phyloP scores from a whole-genome alignment of 768 basidiomycete genomes.

The Piloderma croceum region DNA sequence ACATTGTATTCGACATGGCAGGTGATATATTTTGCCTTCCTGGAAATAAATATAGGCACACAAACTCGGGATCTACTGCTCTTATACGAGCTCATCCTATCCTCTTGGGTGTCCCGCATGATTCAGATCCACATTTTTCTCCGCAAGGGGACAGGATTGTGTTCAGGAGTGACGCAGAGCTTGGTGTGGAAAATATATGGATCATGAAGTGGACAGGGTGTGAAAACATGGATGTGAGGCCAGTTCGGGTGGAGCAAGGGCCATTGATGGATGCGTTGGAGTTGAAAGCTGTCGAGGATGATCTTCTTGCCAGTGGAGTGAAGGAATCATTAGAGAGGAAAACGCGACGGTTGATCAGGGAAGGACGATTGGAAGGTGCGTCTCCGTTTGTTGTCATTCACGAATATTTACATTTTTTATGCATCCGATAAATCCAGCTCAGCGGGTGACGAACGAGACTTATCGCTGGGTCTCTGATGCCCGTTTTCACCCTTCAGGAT shows the following conservation, averaged over 20 bases:
- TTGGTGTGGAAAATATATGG: constrained; percentile 76
- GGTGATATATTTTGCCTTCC: constrained; percentile 73
- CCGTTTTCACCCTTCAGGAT: constrained; percentile 63
- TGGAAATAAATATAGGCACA: constrained; percentile 30
- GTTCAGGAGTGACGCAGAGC: constrained; percentile 66
- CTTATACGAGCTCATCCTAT: constrained; percentile 50
- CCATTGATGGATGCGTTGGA: constrained; percentile 33
- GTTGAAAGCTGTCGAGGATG: constrained; percentile 38
- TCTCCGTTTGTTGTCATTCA: constrained; percentile 3
- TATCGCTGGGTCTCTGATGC: constrained; percentile 67
- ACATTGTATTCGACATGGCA: constrained; percentile 70
- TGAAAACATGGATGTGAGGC: constrained; percentile 49
- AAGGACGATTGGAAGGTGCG: constrained; percentile 49
- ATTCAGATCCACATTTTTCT: constrained; percentile 70
- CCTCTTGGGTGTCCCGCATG: constrained; percentile 59
- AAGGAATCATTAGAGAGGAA: constrained; percentile 46
- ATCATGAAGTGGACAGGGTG: constrained; percentile 64
- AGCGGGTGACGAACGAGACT: constrained; percentile 65
- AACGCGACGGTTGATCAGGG: constrained; percentile 44
- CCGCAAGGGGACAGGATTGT: constrained; percentile 58
- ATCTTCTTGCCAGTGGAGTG: constrained; percentile 42
- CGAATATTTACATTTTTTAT: neutral
- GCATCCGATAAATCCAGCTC: too few species aligned
- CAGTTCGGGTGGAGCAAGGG: constrained; percentile 14
- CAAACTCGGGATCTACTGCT: constrained; percentile 18